These are phyloP conservation scores for Boletus vinaceobasis DNA, from an alignment of 768 basidiomycete species.

Conservation along the genomic window DNA sequence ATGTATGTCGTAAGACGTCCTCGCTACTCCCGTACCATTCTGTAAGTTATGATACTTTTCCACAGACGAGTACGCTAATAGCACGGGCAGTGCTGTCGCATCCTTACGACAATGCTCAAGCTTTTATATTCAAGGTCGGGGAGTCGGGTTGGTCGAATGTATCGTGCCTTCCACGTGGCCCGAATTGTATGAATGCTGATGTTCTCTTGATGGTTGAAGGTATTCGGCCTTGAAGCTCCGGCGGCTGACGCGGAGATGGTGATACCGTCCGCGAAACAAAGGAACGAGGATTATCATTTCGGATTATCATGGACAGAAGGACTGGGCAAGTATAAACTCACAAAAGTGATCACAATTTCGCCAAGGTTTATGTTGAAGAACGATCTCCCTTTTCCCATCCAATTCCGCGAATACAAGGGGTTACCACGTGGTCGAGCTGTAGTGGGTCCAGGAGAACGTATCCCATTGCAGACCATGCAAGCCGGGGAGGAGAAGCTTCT, in stretches of 20 bases:
- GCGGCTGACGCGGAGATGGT: constrained; percentile 84
- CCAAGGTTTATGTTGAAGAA: constrained; percentile 93
- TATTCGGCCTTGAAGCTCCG: constrained; percentile 88
- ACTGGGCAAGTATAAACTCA: constrained; percentile 94
- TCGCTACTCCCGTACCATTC: constrained; percentile 66
- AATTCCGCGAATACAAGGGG: constrained; percentile 82
- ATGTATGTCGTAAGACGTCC: constrained; percentile 35
- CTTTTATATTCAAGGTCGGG: constrained; percentile 76
- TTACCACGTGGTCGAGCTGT: constrained; percentile 57
- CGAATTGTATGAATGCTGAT: constrained; percentile 4
- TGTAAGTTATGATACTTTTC: constrained; percentile 47
- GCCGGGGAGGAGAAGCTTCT: constrained; percentile 68
- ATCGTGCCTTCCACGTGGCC: constrained; percentile 6
- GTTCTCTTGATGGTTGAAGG: constrained; percentile 36
- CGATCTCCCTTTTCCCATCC: constrained; percentile 61
- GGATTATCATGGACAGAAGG: constrained; percentile 94
- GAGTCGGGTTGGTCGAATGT: constrained; percentile 92
- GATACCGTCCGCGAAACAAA: constrained; percentile 59
- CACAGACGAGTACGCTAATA: constrained; percentile 5
- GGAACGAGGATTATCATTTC: constrained; percentile 66
- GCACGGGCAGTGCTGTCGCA: constrained; percentile 74
- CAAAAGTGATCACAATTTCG: constrained; percentile 87
- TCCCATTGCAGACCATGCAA: constrained; percentile 65
- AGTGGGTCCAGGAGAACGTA: constrained; percentile 65
- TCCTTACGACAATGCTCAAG: constrained; percentile 72